Evolutionary conservation across 768 basidiomycete genomes (phyloP).

Genomic region (Mycena capillaripes): DNA sequence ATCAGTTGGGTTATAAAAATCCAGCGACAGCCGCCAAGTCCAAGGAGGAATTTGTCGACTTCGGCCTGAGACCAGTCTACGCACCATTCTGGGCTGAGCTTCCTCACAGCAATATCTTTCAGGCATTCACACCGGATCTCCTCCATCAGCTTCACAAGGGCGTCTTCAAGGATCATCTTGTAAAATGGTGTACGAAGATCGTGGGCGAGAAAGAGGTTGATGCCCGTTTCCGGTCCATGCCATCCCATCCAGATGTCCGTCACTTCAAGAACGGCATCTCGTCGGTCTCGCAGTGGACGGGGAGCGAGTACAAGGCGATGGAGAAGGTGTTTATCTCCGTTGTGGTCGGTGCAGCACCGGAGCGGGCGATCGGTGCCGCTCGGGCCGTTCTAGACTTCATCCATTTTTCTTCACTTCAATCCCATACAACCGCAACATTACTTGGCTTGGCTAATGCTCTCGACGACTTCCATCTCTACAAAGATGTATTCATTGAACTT

Average conservation of each 20-base stretch:
- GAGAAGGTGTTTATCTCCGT: background rate
- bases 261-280: background rate
- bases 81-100: background rate
- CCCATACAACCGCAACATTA: background rate
- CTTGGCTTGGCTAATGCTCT: background rate
- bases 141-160: constrained; percentile 18
- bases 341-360: background rate
- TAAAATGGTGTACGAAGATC: background rate
- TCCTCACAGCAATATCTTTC: background rate
- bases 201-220: background rate
- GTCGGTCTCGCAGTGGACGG: background rate
- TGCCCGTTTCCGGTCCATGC: background rate
- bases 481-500: background rate
- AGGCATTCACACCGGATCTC: background rate
- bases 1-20: background rate
- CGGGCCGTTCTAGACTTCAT: background rate
- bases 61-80: background rate
- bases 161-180: too few relatives aligned
- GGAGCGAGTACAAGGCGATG: background rate
- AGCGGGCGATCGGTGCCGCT: background rate
- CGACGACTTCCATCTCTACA: background rate
- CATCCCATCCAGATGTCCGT: background rate
- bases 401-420: background rate
- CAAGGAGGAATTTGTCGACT: background rate
- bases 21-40: background rate